Base-by-base conservation (phyloP, 345 rosid species). In the Ricinus communis region DNA sequence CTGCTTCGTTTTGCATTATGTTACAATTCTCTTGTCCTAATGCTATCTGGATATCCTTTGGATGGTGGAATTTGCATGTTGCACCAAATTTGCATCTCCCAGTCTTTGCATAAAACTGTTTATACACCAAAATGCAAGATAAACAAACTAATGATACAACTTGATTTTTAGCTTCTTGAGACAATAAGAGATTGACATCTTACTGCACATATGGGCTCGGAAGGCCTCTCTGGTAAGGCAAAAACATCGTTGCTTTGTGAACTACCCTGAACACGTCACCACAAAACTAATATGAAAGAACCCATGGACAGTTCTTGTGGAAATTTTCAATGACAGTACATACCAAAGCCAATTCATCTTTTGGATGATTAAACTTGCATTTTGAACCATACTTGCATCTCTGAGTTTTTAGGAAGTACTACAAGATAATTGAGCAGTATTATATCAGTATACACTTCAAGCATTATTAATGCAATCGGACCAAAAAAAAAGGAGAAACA, bases 281-380 rank as follows among this genome's bases (percentile, higher is more conserved):
- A 13, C 60, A 71, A 69, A 68, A 73, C 53, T 49, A 62, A 59
- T 5, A 22, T 52, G 41, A 61, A 54, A 41, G 24, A 65, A 50
- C 22, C 55, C 40, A 27, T n/a, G 33, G 25, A 52, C 25, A 47
- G 16, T 66, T 63, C 36, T 36, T 9, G 7, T 25, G 18, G 24
- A 19, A 50, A 46, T 41, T 51, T 21, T 25, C 40, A 18, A 52
- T 18, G 63, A 31, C 31, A 67, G 49, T 43, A 81, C 91, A 66
- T 83, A 91, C 98, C 83, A 18, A 65, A 64, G 74, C 77, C 69
- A 75, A 52, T 15, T 65, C 76, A 63, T 83, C 86, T 79, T 70
- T 87, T 6, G 97, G 98, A 84, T 94, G 98, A 86, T 94, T 94
- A 82, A 94, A 94, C 85, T 81, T 91, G 95, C 98, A 94, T 77